Evolutionary conservation across 345 rosid species (phyloP), one percentile per base, ranked within the genome.

Genomic region (Alliaria petiolata): DNA sequence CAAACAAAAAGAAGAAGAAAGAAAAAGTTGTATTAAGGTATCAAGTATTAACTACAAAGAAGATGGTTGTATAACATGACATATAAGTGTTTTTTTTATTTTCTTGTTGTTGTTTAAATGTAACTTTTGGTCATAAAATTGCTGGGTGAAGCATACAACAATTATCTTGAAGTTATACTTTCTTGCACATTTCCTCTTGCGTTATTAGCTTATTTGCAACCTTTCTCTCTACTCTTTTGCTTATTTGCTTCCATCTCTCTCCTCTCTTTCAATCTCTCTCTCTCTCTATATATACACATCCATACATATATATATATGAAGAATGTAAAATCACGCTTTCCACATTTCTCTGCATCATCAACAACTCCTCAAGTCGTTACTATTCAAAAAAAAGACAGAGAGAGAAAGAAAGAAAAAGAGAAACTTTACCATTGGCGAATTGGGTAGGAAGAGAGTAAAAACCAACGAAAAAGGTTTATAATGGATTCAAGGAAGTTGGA

Each of bases 171-270:
- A 81, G 83, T 81, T 69, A 79, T 65, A 57, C 76, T 74, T 83
- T 69, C 81, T 76, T 70, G 72, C 42, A 51, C 79, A 72, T 81
- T 79, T 83, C 80, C 84, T 59, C 82, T 74, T 74, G 72, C 78
- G 67, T 66, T 56, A 58, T 66, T 6, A 62, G 62, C 54, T 71
- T 62, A 52, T 61, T 62, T 71, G 26, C 46, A 52, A 4, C 35
- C 76, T 71, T 71, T 62, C 63, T 25, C 75, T 52, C 69, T 40
- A 71, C 61, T 70, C 64, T 40, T 70, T 51, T 39, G 34, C 59
- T 33, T 38, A 60, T 28, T 58, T 39, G 31, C 16, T 31, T 70
- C 25, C 42, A 17, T 45, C 30, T 38, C 22, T 38, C 39, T 42
- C 43, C 7, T 31, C 36, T 39, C 44, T 16, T 20, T 44, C n/a